Conservation (phyloP, 805 yeast species). For the Teunomyces barrocoloradensis region DNA sequence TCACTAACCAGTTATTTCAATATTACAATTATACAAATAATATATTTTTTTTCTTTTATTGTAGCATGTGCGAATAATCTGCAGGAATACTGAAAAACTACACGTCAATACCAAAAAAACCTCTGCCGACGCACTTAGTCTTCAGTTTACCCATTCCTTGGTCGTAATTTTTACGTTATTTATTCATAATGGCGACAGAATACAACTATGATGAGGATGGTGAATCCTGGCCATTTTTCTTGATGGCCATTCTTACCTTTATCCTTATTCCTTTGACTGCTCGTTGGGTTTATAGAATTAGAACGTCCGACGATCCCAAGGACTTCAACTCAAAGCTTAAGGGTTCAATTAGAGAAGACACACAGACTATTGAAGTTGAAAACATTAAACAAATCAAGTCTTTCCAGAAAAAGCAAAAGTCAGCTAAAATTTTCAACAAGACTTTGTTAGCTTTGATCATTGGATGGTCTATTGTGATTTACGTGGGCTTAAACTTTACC, state of each 20-base stretch:
- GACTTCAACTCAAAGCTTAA: constrained; percentile 21
- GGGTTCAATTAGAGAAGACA: constrained; percentile 33
- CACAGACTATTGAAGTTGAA: constrained; percentile 30
- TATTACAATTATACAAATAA: neutral
- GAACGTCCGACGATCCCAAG: constrained; percentile 16
- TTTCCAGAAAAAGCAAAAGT: constrained; percentile 26
- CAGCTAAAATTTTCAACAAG: constrained; percentile 38
- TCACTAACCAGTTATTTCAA: constrained; percentile 2
- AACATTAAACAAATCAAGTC: constrained; percentile 20
- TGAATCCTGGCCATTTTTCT: constrained; percentile 92
- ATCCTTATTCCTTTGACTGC: constrained; percentile 65
- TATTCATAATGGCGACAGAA: constrained; percentile 38
- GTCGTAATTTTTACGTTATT: neutral
- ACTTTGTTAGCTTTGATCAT: constrained; percentile 30
- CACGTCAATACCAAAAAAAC: constrained; percentile 3
- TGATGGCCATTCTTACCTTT: constrained; percentile 66
- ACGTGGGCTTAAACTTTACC: constrained; percentile 34
- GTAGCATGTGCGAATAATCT: neutral
- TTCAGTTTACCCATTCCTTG: neutral
- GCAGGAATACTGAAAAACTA: neutral
- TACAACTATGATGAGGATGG: constrained; percentile 85
- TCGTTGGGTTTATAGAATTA: constrained; percentile 19
- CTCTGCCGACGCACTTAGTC: neutral
- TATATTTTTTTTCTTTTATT: neutral
- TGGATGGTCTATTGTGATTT: constrained; percentile 63